Conservation (phyloP, 2,329 filamentous ascomycete species). For the Fusarium nelsonii region DNA sequence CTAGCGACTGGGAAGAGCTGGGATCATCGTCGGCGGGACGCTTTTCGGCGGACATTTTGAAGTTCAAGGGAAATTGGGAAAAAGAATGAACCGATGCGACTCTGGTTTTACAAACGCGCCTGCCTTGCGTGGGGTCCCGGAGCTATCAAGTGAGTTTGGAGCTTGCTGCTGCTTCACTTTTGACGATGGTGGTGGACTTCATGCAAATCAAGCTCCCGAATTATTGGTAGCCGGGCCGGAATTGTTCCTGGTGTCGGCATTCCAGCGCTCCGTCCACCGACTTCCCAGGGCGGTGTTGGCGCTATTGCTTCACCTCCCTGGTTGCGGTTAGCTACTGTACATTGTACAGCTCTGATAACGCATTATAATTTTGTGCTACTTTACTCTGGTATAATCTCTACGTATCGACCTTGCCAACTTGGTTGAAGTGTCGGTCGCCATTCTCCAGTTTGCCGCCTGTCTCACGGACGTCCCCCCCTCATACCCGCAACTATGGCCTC, state of each 20-base stretch:
- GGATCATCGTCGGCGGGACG: conserved; percentile 89
- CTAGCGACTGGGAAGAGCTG: conserved; percentile 80
- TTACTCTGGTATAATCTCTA: neutral
- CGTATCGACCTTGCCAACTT: neutral
- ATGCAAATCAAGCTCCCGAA: conserved; percentile 35
- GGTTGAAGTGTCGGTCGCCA: neutral
- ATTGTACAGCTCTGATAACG: conserved; percentile 10
- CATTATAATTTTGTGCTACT: neutral
- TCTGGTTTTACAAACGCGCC: conserved; percentile 19
- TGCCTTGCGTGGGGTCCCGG: conserved; percentile 2
- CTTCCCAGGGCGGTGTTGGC: conserved; percentile 40
- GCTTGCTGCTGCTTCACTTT: conserved; percentile 31
- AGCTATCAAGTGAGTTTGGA: conserved; percentile 26
- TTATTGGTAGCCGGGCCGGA: conserved; percentile 53
- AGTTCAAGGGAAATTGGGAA: neutral
- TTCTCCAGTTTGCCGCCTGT: neutral
- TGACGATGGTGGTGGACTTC: conserved; percentile 34
- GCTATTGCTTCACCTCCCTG: conserved; percentile 34
- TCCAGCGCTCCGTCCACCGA: conserved; percentile 45
- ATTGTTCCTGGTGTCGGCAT: conserved; percentile 51
- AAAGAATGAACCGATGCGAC: conserved; percentile 13
- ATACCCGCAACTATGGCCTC: conserved; percentile 62
- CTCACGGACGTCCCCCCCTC: conserved; percentile 2
- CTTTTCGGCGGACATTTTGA: conserved; percentile 89
- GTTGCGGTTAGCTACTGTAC: conserved; percentile 10